Percentiles rank a stretch among this genome's conserved stretches.
These are phyloP conservation scores for Cytospora piceicola DNA, from an alignment of 2,329 filamentous ascomycete genomes.

Conservation along the genomic window DNA sequence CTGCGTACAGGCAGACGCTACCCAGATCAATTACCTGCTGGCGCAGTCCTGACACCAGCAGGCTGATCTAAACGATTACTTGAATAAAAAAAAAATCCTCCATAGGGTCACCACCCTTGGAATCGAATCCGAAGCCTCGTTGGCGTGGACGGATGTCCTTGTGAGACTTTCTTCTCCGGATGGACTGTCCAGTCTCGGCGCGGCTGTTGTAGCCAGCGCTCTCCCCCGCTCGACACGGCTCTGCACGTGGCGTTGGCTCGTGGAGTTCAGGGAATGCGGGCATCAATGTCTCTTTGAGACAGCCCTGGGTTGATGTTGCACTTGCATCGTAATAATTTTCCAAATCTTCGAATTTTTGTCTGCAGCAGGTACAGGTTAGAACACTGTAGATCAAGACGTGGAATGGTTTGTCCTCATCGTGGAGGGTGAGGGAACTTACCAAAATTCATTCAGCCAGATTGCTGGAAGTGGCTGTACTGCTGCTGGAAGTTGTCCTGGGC, in stretches of 20 bases:
- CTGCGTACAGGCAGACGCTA: not conserved
- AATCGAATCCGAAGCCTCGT: not conserved
- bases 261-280: constrained; percentile 5
- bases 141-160: not conserved
- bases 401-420: too few relatives aligned
- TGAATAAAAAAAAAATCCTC: not conserved
- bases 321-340: constrained; percentile 15
- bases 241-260: constrained; percentile 8
- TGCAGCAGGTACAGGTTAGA: constrained; percentile 2
- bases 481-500: constrained; percentile 41
- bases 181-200: constrained; percentile 5
- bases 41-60: not conserved
- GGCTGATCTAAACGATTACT: not conserved
- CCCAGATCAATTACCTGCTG: not conserved
- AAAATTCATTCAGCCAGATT: constrained; percentile 43
- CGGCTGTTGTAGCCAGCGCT: constrained; percentile 4
- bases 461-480: constrained; percentile 43
- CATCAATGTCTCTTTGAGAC: not conserved
- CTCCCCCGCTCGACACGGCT: constrained; percentile 20
- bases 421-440: constrained; percentile 31
- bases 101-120: not conserved
- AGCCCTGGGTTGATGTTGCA: constrained; percentile 15
- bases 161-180: not conserved
- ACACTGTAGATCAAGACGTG: not conserved
- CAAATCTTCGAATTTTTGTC: not conserved